Base-by-base conservation (phyloP, 2,329 filamentous ascomycete species). In the Curvularia eragrostidis region DNA sequence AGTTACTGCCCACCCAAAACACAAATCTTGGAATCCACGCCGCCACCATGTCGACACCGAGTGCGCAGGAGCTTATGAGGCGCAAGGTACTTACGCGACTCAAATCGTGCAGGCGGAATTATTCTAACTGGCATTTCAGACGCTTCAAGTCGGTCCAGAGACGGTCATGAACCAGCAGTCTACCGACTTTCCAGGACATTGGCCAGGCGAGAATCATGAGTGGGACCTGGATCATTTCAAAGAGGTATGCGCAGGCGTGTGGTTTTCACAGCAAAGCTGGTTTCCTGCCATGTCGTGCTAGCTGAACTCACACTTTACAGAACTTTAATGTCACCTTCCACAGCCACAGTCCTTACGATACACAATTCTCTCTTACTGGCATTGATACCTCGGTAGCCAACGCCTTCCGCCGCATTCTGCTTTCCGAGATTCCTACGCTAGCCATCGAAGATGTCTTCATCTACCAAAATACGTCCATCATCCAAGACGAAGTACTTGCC, bases 401-500 rank as follows among this genome's bases (percentile, higher is more conserved):
- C 77, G 95, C 96, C 73, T 97, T 98, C 83, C 93, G 95, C 60
- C 92, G 95, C 70, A 98, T 98, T 70, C 85, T 98, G 71, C 90
- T 99, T 77, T 86, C 94, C 67, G 96, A 99, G 81, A 91, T 99
- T 52, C 93, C 94, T 18, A 95, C 93, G 2, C 85, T 99, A 44
- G 95, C 96, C 66, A 93, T 99, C 71, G 95, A 99, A 82, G 89
- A 88, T 62, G 91, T 96, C 75, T 99, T 90, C 80, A 88, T 98
- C 64, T 86, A 91, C 75, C 96, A 97, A 83, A 99, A 99, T 83
- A 98, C 94, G 49, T 97, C 92, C 5, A 93, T 99, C 34, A 95
- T 99, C 71, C 94, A 98, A 77, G 95, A 99, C 75, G 95, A 99
- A 81, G 94, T 99, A 4, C 88, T 99, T 50, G 89, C 93, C 15